Conservation (phyloP, 257 asterid genomes). For the Petrea volubilis region DNA sequence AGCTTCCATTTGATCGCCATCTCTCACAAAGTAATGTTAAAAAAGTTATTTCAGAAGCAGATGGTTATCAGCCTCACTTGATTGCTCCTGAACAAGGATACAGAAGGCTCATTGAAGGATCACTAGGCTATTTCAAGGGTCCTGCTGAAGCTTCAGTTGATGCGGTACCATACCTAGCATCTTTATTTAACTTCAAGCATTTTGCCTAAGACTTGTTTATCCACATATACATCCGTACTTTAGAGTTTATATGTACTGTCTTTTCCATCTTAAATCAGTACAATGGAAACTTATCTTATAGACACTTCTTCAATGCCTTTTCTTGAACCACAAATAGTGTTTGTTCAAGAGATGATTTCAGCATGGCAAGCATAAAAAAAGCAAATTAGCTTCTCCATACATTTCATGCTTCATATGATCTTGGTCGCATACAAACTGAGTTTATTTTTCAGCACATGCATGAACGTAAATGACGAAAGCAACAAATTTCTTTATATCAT, state of each 20-base stretch:
- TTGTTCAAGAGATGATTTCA: too few relatives aligned
- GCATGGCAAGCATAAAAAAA: background rate
- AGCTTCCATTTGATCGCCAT: slow-evolving; percentile 96
- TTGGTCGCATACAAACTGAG: background rate
- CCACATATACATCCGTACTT: background rate
- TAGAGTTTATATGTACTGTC: background rate
- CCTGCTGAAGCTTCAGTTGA: slow-evolving; percentile 99
- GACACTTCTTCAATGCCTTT: slow-evolving; percentile 1
- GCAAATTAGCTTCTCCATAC: background rate
- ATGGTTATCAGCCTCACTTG: slow-evolving; percentile 97
- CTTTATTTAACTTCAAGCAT: slow-evolving; percentile 7
- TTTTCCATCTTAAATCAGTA: background rate
- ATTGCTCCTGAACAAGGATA: slow-evolving; percentile 99
- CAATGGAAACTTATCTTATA: background rate
- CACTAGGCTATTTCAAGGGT: slow-evolving; percentile 93
- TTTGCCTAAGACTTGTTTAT: slow-evolving; percentile 2
- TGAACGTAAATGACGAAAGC: background rate
- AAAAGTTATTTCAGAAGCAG: slow-evolving; percentile 92
- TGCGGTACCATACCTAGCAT: slow-evolving; percentile 54
- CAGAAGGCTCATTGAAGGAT: slow-evolving; percentile 94
- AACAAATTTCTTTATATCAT: background rate
- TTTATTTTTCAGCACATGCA: background rate
- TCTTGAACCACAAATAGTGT: background rate
- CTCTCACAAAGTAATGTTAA: slow-evolving; percentile 81
- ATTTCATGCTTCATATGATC: background rate